These are phyloP conservation scores for Azolla pinnata DNA, from an alignment of 75 land plant species.

Conservation along the genomic window DNA sequence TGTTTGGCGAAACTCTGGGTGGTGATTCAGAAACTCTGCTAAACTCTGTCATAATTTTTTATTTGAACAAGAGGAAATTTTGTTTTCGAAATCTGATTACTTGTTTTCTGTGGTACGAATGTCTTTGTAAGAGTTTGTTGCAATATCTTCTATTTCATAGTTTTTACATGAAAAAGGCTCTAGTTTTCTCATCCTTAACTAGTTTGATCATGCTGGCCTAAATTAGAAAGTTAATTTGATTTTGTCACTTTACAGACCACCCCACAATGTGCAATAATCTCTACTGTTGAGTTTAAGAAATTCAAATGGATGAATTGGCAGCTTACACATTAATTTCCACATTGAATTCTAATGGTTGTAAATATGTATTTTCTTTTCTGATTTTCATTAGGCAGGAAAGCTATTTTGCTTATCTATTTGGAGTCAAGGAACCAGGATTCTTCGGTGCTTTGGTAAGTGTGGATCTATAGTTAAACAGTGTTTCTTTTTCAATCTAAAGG, in stretches of 20 bases:
- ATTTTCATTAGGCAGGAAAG: constrained; percentile 73
- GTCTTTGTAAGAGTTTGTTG: not conserved
- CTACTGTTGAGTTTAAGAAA: not conserved
- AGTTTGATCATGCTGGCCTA: too few species aligned
- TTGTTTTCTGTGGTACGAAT: not conserved
- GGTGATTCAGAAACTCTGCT: too few species aligned
- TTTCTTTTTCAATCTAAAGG: too few species aligned
- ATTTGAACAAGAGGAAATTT: not conserved
- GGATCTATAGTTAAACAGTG: too few species aligned
- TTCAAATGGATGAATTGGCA: not conserved
- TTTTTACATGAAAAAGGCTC: too few species aligned
- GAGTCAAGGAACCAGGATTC: constrained; percentile 89
- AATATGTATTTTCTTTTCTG: constrained; percentile 3
- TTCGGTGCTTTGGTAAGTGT: constrained; percentile 78
- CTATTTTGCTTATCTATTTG: constrained; percentile 94
- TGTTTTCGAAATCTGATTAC: not conserved
- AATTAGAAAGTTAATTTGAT: not conserved
- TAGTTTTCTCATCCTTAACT: too few species aligned
- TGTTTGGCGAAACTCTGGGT: too few species aligned
- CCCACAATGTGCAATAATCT: not conserved
- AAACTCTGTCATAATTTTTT: too few species aligned
- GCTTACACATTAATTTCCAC: not conserved
- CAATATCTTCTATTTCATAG: not conserved
- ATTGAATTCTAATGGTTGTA: not conserved
- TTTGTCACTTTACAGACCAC: too few species aligned